Evolutionary conservation across 345 rosid species (phyloP), one percentile per base, ranked within the genome.

Genomic region (Streptanthus diversifolius): DNA sequence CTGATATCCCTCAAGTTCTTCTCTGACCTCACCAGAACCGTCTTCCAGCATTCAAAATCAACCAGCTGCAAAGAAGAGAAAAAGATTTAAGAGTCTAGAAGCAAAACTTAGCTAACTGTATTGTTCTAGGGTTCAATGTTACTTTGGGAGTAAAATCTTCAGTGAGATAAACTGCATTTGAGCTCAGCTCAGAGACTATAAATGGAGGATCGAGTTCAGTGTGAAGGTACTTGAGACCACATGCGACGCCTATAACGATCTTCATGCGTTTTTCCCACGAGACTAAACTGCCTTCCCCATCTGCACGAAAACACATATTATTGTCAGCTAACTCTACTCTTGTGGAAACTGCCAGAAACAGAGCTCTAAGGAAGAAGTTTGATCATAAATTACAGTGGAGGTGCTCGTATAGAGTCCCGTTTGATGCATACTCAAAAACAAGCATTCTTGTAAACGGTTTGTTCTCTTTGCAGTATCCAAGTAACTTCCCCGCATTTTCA

Each of bases 261-360:
- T 87, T 95, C 99, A 95, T 95, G 1, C 99, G 96, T 37, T 85
- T 80, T n/a, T 84, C 85, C 99, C 99, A 92, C 3, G 99, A 88
- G 72, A 90, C 71, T 51, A 83, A 89, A 68, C 88, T 80, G 59
- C 77, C 96, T 82, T 95, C 99, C 69, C 91, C 99, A 82, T 88
- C 99, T 95, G 85, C 80, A 85, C 36, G 37, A 79, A 71, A 21
- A 54, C 29, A 12, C 2, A 44, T 15, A 12, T 4, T 36, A 17
- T 22, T 10, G 24, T 15, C 43, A 48, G 47, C 15, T 15, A 63
- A 27, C 21, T 59, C 57, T 24, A 58, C 47, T 15, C 7, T 32
- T 10, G 70, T 43, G 47, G 11, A 45, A 65, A 44, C 21, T 30
- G 24, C 14, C 7, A 61, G 24, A 49, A 8, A 14, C 10, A 21